Base-by-base conservation (phyloP, 192 early-diverging fungal species). In the Podila epigama region DNA sequence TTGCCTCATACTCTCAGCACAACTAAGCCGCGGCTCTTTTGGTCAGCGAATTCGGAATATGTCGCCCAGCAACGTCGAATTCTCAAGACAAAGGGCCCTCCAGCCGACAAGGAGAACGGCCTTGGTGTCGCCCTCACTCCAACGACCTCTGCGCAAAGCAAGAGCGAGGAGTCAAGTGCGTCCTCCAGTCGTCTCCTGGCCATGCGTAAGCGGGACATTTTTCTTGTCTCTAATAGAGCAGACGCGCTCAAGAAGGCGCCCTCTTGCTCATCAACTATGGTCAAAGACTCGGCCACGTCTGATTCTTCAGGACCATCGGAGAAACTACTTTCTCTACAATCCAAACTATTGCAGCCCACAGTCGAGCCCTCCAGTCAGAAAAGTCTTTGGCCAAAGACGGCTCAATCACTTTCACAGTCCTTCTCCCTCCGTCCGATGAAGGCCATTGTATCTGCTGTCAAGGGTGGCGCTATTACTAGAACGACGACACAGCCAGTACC, bases 141-240 rank as follows among this genome's bases (percentile, higher is more conserved):
- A 29, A 75, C 40, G 70, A 75, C 70, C 64, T 75, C 52, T 29
- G 54, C 34, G 5, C 48, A 64, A 42, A 31, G 29, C 48, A 9
- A 27, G 64, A 75, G 70, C 70, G 70, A 75, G 70, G 51, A 62
- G 39, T 42, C 41, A 22, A 13, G 4, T 2, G 32, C 37, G 18
- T 34, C 16, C 8, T 16, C 28, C 18, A 75, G 42, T 25, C 48
- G 37, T 16, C 33, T 60, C 12, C 48, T 75, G 42, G 70, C 70
- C 1, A 62, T 75, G 64, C 50, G 58, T 16, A 33, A 60, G 2
- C 44, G 70, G 20, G 65, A 75, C 44, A 52, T 41, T 2, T 63
- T 63, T 58, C 12, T 52, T 11, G 35, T 31, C 4, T 60, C 58
- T 8, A 56, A 48, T 2, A 60, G 65, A 12, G 22, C 8, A 1